Percentiles rank a stretch among this genome's conserved stretches.
phyloP scores from a whole-genome alignment of 352 stramenopile genomes.

The Globisporangium nagaii region DNA sequence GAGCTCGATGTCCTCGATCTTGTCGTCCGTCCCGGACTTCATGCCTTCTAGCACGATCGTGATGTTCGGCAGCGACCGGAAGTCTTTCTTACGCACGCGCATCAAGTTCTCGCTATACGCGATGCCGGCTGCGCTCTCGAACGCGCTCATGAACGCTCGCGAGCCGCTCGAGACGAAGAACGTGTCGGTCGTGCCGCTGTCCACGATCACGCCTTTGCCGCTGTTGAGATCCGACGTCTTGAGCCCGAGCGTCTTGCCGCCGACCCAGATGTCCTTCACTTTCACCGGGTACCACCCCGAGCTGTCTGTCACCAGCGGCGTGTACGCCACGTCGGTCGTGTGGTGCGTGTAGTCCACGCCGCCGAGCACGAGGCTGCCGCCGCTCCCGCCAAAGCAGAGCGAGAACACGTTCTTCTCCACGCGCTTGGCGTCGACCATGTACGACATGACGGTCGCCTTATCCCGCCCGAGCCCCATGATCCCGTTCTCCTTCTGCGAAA shows the following conservation, averaged over 20 bases:
- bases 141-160: conserved; percentile 51
- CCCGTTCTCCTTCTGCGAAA: conserved; percentile 85
- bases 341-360: conserved; percentile 76
- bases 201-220: conserved; percentile 76
- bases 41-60: conserved; percentile 59
- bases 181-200: conserved; percentile 83
- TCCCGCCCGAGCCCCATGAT: conserved; percentile 86
- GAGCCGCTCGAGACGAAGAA: conserved; percentile 56
- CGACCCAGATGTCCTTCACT: conserved; percentile 72
- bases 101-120: conserved; percentile 62
- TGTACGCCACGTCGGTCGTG: conserved; percentile 55
- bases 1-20: conserved; percentile 57
- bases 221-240: conserved; percentile 41
- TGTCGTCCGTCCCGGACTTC: conserved; percentile 24
- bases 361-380: conserved; percentile 75
- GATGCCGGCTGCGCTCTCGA: conserved; percentile 29
- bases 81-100: conserved; percentile 29
- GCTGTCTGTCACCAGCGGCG: conserved; percentile 38
- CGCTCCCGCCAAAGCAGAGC: conserved; percentile 66
- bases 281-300: conserved; percentile 76
- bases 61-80: conserved; percentile 49
- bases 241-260: conserved; percentile 45
- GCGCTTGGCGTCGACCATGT: conserved; percentile 54
- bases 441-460: conserved; percentile 55
- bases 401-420: conserved; percentile 70